Percentiles rank a stretch among this genome's conserved stretches.
These are phyloP conservation scores for Pleurotus salmoneostramineus DNA, from an alignment of 768 basidiomycete genomes.

Conservation along the genomic window DNA sequence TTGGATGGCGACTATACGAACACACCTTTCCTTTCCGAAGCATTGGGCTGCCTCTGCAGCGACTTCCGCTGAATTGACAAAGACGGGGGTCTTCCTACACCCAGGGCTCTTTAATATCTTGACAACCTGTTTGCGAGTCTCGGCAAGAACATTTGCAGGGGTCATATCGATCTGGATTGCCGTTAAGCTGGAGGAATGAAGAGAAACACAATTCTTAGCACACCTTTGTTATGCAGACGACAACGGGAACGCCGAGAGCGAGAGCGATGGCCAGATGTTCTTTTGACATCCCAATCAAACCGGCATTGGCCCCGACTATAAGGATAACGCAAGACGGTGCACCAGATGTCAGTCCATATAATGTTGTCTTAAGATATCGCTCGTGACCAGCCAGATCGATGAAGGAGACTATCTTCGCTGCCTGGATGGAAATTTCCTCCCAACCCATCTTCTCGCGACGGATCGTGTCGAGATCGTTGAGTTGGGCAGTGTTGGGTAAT, in stretches of 20 bases:
- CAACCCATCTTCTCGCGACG: constrained; percentile 88
- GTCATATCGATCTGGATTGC: constrained; percentile 88
- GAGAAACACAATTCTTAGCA: constrained; percentile 2
- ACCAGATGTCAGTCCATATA: constrained; percentile 93
- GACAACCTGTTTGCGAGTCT: constrained; percentile 87
- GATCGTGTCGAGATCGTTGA: constrained; percentile 56
- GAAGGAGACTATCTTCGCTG: constrained; percentile 92
- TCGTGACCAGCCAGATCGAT: constrained; percentile 97
- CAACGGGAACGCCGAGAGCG: constrained; percentile 89
- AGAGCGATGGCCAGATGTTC: constrained; percentile 95
- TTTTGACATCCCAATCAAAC: constrained; percentile 88
- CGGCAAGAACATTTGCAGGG: constrained; percentile 84
- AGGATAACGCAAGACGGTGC: constrained; percentile 90
- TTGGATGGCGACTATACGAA: neutral
- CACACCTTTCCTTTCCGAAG: constrained; percentile 72
- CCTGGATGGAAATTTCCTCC: constrained; percentile 89
- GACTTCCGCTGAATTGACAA: constrained; percentile 76
- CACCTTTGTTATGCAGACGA: constrained; percentile 94
- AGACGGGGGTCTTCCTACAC: constrained; percentile 82
- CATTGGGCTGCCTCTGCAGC: constrained; percentile 75
- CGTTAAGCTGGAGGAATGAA: neutral
- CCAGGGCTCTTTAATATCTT: constrained; percentile 94
- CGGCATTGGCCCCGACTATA: constrained; percentile 95
- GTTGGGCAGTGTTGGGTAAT: constrained; percentile 58
- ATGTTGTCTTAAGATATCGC: constrained; percentile 85